Evolutionary conservation across 768 basidiomycete species (phyloP).

Genomic region (Daedalea quercina): DNA sequence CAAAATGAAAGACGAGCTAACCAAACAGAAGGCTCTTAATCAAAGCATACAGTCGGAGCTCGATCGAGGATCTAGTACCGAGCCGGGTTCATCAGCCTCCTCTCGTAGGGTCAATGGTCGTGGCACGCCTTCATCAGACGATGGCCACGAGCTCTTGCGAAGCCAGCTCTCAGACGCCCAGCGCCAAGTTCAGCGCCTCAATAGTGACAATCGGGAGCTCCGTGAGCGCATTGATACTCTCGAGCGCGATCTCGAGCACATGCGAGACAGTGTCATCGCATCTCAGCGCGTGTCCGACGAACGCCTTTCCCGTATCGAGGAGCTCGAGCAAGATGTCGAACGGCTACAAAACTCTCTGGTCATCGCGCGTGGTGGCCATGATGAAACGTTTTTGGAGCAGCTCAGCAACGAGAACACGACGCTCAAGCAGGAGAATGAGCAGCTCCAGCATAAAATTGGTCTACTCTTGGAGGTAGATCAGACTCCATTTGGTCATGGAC

Average conservation of each 20-base stretch:
- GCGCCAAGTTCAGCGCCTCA: conserved; percentile 65
- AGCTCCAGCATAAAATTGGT: conserved; percentile 87
- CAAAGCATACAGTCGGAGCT: conserved; percentile 78
- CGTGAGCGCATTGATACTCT: conserved; percentile 65
- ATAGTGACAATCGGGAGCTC: conserved; percentile 71
- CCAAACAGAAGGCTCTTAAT: conserved; percentile 82
- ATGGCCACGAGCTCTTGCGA: conserved; percentile 55
- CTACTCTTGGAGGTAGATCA: conserved; percentile 84
- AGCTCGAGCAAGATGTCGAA: conserved; percentile 76
- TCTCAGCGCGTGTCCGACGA: conserved; percentile 79
- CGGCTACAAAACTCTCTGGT: conserved; percentile 65
- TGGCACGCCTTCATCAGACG: conserved; percentile 72
- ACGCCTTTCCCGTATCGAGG: conserved; percentile 66
- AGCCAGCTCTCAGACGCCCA: conserved; percentile 73
- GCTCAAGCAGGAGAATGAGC: conserved; percentile 80
- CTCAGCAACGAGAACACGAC: conserved; percentile 75
- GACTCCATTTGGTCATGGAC: conserved; percentile 54
- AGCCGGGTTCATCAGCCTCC: conserved; percentile 27
- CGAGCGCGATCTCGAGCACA: conserved; percentile 66
- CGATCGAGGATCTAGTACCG: conserved; percentile 61
- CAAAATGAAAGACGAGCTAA: conserved; percentile 91
- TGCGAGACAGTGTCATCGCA: conserved; percentile 62
- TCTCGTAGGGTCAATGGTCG: conserved; percentile 63
- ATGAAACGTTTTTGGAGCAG: conserved; percentile 74
- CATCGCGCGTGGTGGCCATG: conserved; percentile 68